Evolutionary conservation across 148 eudicot species (phyloP).

Genomic region (Vaccinium corymbosum): DNA sequence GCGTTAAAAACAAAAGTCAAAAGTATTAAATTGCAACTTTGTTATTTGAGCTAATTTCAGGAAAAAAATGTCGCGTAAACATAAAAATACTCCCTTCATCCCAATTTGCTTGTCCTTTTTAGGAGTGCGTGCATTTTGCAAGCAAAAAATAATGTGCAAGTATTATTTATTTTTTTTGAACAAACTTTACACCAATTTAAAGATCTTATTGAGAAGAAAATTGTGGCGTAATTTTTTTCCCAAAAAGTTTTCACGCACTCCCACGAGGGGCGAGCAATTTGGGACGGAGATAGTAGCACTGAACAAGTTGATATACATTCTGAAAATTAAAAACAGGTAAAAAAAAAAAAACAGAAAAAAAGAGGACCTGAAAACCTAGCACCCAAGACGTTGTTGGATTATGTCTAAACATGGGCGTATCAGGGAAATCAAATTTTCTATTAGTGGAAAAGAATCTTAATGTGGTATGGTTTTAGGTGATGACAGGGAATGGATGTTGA

Average conservation of each 20-base stretch:
- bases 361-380: background rate
- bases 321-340: background rate
- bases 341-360: background rate
- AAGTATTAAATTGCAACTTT: background rate
- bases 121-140: no score
- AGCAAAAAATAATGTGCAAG: no score
- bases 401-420: conserved; percentile 9
- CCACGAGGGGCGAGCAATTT: no score
- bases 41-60: background rate
- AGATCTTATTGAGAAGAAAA: no score
- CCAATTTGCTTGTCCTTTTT: no score
- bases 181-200: no score
- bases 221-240: no score
- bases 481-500: conserved; percentile 84
- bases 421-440: conserved; percentile 32
- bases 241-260: no score
- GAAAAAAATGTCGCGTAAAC: no score
- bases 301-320: background rate
- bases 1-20: background rate
- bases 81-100: background rate
- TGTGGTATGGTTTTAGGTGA: conserved; percentile 58
- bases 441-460: conserved; percentile 52
- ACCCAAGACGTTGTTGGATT: background rate
- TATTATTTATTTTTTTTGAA: no score
- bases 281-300: background rate